These are phyloP conservation scores for Ophiostoma montium DNA, from an alignment of 2,329 filamentous ascomycete genomes.

Conservation along the genomic window DNA sequence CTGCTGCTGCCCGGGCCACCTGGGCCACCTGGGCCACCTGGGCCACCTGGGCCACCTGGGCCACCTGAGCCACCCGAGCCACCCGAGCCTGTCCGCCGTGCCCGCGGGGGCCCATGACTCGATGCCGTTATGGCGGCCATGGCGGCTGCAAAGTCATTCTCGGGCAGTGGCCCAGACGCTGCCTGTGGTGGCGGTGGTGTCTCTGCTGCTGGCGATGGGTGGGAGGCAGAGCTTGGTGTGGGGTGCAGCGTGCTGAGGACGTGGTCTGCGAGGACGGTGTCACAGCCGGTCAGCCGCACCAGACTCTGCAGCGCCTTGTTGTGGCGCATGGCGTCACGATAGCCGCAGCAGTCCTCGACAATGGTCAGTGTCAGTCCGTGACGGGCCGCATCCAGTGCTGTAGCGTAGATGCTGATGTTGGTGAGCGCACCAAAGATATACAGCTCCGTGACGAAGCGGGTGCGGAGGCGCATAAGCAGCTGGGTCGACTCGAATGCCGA, in stretches of 20 bases:
- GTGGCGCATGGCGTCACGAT: conserved; percentile 55
- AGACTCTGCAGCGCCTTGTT: conserved; percentile 56
- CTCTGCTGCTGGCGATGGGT: not conserved
- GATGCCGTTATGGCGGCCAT: conserved; percentile 7
- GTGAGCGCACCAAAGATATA: conserved; percentile 78
- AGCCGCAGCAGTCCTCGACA: conserved; percentile 80
- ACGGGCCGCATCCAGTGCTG: conserved; percentile 75
- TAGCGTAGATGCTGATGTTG: conserved; percentile 83
- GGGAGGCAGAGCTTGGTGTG: not conserved
- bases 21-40: no score
- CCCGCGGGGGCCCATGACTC: conserved; percentile 5
- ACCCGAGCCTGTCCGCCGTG: not conserved
- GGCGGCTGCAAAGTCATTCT: conserved; percentile 2
- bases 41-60: no score
- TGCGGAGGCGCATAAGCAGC: conserved; percentile 63
- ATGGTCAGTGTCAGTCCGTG: conserved; percentile 81
- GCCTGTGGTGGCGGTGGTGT: no score
- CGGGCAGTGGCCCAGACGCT: not conserved
- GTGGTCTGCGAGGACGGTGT: conserved; percentile 43
- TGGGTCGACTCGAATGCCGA: conserved; percentile 70
- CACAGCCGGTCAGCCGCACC: conserved; percentile 59
- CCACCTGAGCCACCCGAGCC: no score
- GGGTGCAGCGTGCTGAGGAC: conserved; percentile 30
- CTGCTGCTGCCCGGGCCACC: no score
- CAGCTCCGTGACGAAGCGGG: conserved; percentile 76